Base-by-base conservation (phyloP, 306 rosid genomes). In the Inga oerstediana region DNA sequence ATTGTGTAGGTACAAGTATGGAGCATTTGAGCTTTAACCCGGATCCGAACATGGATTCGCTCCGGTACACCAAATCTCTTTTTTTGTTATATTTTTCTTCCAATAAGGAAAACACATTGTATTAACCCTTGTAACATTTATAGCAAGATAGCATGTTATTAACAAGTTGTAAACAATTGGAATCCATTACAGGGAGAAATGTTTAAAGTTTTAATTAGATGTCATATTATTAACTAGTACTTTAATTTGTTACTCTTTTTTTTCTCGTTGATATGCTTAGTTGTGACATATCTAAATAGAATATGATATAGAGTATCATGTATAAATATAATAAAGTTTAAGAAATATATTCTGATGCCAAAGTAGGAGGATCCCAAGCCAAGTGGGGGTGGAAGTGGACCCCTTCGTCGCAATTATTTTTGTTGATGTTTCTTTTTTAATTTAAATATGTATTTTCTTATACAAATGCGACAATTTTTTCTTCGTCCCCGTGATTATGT, bases 401-500 rank as follows among this genome's bases (percentile, higher is more conserved):
- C 88, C 78, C 44, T 27, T 76, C 24, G 34, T 71, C 11, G 43
- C 41, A 32, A 10, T 59, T 59, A 15, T 76, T 49, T 71, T 35
- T 49, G 27, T 71, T 27, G 46, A 49, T 49, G 65, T 16, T 70
- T 58, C 79, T 48, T 52, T 44, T 69, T 85, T n/a, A 58, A 58
- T 58, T 56, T 52, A 54, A 54, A 61, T 20, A 7, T 30, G 22
- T 41, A 45, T 34, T 52, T 35, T 17, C 37, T 49, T 32, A 16
- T 30, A 9, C 45, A 85, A 80, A 76, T 76, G 32, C 39, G 80
- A 43, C 79, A 77, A 14, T 2, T 14, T 1, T 73, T 14, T 20
- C 24, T 72, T 72, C 22, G 11, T 64, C 85, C 85, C 39, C 85
- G 88, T 85, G 85, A 76, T 48, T 81, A 77, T 62, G 75, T 74